phyloP scores from a whole-genome alignment of 805 yeast species.

The Starmerella vitae region DNA sequence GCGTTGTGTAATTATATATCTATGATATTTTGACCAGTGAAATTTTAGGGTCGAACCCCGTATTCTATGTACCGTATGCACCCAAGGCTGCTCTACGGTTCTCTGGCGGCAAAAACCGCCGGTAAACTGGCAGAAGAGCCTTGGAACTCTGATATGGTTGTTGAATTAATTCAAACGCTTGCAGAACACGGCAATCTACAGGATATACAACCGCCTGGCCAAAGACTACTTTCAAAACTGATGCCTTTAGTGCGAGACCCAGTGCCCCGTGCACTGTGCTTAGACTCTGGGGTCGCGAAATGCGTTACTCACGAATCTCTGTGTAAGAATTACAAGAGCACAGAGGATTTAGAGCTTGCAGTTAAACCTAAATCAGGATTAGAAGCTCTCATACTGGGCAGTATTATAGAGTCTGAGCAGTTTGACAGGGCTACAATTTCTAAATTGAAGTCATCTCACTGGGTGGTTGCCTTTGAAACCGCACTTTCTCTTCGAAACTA shows the following conservation, averaged over 20 bases:
- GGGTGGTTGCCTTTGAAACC: slow-evolving; percentile 6
- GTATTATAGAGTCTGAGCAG: too few relatives aligned
- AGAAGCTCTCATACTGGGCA: too few relatives aligned
- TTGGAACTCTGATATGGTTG: slow-evolving; percentile 6
- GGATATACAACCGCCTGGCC: slow-evolving; percentile 1
- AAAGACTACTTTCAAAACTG: background rate
- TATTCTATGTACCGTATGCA: too few relatives aligned
- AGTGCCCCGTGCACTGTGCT: slow-evolving; percentile 4
- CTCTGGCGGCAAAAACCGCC: slow-evolving; percentile 4
- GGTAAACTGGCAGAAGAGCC: slow-evolving; percentile 3
- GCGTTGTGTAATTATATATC: too few relatives aligned
- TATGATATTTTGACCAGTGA: too few relatives aligned
- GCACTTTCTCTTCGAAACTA: slow-evolving; percentile 3
- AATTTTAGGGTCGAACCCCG: too few relatives aligned
- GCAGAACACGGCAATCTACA: background rate
- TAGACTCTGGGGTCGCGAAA: background rate
- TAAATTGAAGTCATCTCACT: background rate
- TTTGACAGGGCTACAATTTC: background rate
- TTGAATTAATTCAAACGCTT: slow-evolving; percentile 7
- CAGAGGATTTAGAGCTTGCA: background rate
- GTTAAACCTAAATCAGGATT: too few relatives aligned
- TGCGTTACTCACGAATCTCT: background rate
- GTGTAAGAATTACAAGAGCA: background rate
- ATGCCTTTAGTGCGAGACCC: slow-evolving; percentile 6
- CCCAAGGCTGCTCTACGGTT: slow-evolving; percentile 5